Evolutionary conservation across 768 basidiomycete genomes (phyloP), one percentile per base, ranked within the genome.

Genomic region (Termitomyces sp.): DNA sequence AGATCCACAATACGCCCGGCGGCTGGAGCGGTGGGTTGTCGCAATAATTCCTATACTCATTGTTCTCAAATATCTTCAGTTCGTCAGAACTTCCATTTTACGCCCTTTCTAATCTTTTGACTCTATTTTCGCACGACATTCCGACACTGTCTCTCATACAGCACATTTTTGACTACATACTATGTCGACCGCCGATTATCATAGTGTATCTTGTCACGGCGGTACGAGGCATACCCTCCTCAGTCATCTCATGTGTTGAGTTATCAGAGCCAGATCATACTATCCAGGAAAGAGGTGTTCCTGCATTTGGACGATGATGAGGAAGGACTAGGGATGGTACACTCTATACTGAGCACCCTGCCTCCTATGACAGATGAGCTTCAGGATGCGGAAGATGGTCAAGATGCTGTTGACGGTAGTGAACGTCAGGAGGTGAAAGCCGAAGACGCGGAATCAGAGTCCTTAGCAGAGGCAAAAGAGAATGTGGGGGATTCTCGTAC

Each of bases 41-140:
- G 50, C 12, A 17, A 44, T 47, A 12, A 49, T 45, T 38, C 28
- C 50, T 23, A n/a, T 31, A 15, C 15, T 40, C 53, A 12, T 50
- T 4, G 48, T 51, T 54, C 23, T 37, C 31, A 60, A 40, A 40
- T 58, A 37, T 23, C 31, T 14, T 5, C 56, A 91, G 88, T 52
- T 81, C 78, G 28, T 82, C 89, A 0, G 90, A 89, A 0, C 76
- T 95, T 1, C 94, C 94, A 0, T 96, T 93, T 66, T 91, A 88
- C 67, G 91, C 94, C 0, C 80, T 98, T 17, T 91, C 93, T 4
- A 91, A 94, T 71, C 82, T 97, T 33, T 75, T 98, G 35, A 96
- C 94, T 0, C 79, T 96, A 31, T 94, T 98, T 73, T 85, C 94
- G 11, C 94, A 98, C 68, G 94, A 97, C 63, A 80, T 94, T 55